Evolutionary conservation across 2,329 filamentous ascomycete species (phyloP).

Genomic region (Thielaviopsis populi): DNA sequence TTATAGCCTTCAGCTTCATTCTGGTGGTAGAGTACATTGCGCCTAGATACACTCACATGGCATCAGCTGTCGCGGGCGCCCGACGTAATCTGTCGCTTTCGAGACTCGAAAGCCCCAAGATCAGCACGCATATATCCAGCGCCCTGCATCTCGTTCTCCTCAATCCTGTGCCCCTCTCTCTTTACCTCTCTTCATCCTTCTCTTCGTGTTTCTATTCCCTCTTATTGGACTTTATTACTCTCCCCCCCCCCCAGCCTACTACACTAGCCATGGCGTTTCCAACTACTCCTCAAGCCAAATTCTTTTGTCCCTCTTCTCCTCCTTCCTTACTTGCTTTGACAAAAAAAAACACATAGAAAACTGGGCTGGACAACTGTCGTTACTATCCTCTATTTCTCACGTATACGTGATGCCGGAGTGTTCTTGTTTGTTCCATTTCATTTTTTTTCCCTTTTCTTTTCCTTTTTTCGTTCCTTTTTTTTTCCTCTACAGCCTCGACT

Average conservation of each 20-base stretch:
- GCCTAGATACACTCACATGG: not conserved
- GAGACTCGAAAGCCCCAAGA: not conserved
- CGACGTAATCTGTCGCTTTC: not conserved
- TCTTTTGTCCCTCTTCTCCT: not conserved
- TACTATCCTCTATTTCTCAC: not conserved
- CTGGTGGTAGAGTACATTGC: not conserved
- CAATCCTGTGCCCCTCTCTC: not conserved
- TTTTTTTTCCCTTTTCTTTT: not conserved
- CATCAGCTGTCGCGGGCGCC: not conserved
- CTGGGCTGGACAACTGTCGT: not conserved
- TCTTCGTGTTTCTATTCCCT: not conserved
- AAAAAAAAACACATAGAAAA: not conserved
- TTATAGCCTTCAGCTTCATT: not conserved
- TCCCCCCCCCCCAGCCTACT: not conserved
- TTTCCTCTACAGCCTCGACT: not conserved
- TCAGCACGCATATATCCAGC: too few species aligned
- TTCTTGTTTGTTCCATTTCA: not conserved
- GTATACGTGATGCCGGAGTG: not conserved
- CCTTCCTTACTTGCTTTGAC: not conserved
- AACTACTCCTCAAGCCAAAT: too few species aligned
- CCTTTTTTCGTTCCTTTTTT: not conserved
- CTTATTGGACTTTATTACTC: not conserved
- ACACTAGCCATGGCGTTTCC: too few species aligned
- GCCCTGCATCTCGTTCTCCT: not conserved
- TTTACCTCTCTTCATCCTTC: not conserved